These are phyloP conservation scores for Monosporascus ibericus DNA, from an alignment of 2,329 filamentous ascomycete species.

Conservation along the genomic window DNA sequence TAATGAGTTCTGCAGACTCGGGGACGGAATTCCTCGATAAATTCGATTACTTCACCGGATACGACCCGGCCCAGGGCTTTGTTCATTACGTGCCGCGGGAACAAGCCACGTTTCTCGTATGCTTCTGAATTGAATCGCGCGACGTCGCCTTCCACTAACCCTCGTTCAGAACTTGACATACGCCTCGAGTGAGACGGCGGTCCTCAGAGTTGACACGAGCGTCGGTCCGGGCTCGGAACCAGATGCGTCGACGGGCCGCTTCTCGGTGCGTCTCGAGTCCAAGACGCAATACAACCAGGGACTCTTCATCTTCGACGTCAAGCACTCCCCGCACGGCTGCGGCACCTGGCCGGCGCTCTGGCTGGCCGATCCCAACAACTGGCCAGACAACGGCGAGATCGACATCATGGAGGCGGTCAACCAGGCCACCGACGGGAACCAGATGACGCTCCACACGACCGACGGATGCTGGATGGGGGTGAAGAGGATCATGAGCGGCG, in stretches of 20 bases:
- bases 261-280: conserved; percentile 58
- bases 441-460: conserved; percentile 55
- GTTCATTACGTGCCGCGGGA: conserved; percentile 46
- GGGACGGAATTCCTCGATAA: conserved; percentile 48
- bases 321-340: conserved; percentile 58
- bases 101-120: conserved; percentile 36
- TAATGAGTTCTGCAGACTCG: conserved; percentile 31
- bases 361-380: conserved; percentile 54
- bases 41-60: conserved; percentile 46
- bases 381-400: conserved; percentile 61
- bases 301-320: conserved; percentile 62
- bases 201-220: conserved; percentile 56
- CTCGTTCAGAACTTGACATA: conserved; percentile 54
- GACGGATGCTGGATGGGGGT: conserved; percentile 46
- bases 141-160: conserved; percentile 1
- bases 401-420: conserved; percentile 57
- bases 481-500: conserved; percentile 47
- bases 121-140: conserved; percentile 4
- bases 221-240: conserved; percentile 41
- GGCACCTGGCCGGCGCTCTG: conserved; percentile 62
- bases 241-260: conserved; percentile 52
- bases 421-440: conserved; percentile 46
- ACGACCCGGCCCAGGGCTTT: conserved; percentile 44
- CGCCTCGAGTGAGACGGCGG: conserved; percentile 44
- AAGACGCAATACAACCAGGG: conserved; percentile 54